These are phyloP conservation scores for Tolypocladium inflatum DNA, from an alignment of 2,329 filamentous ascomycete species.

Conservation along the genomic window DNA sequence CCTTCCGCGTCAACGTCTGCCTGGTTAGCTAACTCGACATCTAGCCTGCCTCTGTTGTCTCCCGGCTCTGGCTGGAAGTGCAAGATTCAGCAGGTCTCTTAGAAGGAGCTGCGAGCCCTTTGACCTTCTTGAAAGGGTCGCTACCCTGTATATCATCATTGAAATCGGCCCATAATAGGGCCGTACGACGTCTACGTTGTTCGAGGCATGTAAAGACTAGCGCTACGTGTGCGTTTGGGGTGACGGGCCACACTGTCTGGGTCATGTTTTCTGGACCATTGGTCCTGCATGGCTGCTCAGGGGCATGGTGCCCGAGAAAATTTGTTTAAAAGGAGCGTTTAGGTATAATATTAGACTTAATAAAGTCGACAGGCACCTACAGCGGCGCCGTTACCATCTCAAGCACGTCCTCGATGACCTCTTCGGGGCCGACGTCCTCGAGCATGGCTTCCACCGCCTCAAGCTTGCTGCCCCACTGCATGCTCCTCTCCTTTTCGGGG, in stretches of 20 bases:
- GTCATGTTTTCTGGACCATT: neutral
- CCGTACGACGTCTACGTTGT: neutral
- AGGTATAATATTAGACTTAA: constrained; percentile 2
- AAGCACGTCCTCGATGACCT: constrained; percentile 57
- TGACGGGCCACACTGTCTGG: neutral
- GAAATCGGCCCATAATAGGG: neutral
- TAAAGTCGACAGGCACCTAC: constrained; percentile 6
- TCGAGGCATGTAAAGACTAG: neutral
- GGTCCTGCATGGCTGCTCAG: neutral
- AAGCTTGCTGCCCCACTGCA: constrained; percentile 84
- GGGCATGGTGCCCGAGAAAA: neutral
- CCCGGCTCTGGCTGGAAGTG: constrained; percentile 84
- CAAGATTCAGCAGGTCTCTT: constrained; percentile 68
- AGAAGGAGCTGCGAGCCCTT: constrained; percentile 15
- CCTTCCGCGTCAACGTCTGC: neutral
- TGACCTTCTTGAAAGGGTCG: neutral
- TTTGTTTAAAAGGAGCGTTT: neutral
- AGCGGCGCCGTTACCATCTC: constrained; percentile 44
- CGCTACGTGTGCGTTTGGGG: neutral
- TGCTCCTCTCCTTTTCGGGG: constrained; percentile 68
- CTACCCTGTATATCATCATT: neutral
- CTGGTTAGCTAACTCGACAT: constrained; percentile 7
- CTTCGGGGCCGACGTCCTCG: constrained; percentile 49
- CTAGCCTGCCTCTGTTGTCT: constrained; percentile 72
- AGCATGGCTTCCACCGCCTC: constrained; percentile 59